A percentile compares a stretch with the other conserved stretches of the same genome.
phyloP scores from a whole-genome alignment of 495 filamentous ascomycete genomes.

The Hypoxylon subgilvum region DNA sequence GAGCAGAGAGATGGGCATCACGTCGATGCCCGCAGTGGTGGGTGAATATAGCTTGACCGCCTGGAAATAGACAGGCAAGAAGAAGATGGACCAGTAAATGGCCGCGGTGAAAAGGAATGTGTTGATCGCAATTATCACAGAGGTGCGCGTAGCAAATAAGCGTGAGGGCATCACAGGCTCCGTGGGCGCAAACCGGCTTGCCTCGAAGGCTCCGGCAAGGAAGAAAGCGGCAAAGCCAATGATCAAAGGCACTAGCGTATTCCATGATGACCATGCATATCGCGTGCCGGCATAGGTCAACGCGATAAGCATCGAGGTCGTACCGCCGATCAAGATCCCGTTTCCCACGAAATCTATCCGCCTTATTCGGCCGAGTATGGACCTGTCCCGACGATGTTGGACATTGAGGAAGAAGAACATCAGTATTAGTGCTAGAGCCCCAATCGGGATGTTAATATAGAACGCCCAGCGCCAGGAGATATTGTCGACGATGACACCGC shows the following conservation, averaged over 20 bases:
- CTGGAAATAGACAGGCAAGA: constrained; percentile 58
- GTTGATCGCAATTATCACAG: constrained; percentile 11
- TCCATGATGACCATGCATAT: constrained; percentile 41
- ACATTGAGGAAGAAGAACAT: constrained; percentile 37
- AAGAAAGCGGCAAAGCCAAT: constrained; percentile 34
- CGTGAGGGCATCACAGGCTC: constrained; percentile 35
- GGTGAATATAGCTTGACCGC: constrained; percentile 37
- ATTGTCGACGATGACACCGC: constrained; percentile 66
- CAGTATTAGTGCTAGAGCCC: constrained; percentile 24
- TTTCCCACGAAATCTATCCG: constrained; percentile 44
- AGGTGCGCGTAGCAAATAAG: constrained; percentile 40
- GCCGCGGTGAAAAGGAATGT: constrained; percentile 29
- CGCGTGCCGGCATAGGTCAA: constrained; percentile 23
- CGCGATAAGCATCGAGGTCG: constrained; percentile 37
- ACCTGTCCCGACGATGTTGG: constrained; percentile 20
- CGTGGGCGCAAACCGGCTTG: background rate
- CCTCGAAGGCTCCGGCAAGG: constrained; percentile 33
- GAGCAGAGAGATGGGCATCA: constrained; percentile 46
- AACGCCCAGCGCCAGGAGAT: constrained; percentile 49
- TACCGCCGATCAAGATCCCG: constrained; percentile 35
- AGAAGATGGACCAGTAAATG: constrained; percentile 47
- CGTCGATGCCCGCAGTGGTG: constrained; percentile 40
- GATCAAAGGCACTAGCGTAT: constrained; percentile 37
- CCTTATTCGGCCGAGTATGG: constrained; percentile 12
- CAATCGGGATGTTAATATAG: constrained; percentile 45